phyloP scores from a whole-genome alignment of 1,139 yeast species.

The Yamadazyma sp. region DNA sequence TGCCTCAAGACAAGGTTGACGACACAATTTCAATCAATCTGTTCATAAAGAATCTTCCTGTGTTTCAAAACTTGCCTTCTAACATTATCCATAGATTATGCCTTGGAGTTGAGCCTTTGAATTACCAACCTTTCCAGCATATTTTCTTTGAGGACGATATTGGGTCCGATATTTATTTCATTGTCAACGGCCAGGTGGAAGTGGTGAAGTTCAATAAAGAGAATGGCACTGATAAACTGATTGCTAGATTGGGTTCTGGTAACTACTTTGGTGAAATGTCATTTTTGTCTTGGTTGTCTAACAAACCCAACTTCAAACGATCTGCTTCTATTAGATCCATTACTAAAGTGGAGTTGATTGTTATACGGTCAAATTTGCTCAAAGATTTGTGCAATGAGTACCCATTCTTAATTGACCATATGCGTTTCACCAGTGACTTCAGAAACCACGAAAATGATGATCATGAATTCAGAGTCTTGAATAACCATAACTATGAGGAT shows the following conservation, averaged over 20 bases:
- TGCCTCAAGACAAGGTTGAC: constrained; percentile 26
- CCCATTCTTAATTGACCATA: constrained; percentile 58
- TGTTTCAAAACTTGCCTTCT: constrained; percentile 57
- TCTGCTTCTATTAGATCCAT: constrained; percentile 66
- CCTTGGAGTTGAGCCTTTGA: constrained; percentile 56
- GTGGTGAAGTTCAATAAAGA: constrained; percentile 46
- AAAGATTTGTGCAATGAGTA: constrained; percentile 54
- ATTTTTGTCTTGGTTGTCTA: constrained; percentile 51
- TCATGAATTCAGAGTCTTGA: constrained; percentile 3
- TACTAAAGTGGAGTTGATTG: constrained; percentile 57
- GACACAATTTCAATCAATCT: constrained; percentile 56
- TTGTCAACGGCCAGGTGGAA: constrained; percentile 70
- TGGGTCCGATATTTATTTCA: constrained; percentile 65
- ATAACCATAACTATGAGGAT: constrained; percentile 3
- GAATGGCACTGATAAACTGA: constrained; percentile 16
- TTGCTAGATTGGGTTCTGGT: constrained; percentile 62
- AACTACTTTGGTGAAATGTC: constrained; percentile 79
- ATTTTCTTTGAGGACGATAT: constrained; percentile 58
- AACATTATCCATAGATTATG: constrained; percentile 63
- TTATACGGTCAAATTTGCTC: constrained; percentile 54
- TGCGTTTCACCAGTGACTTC: constrained; percentile 58
- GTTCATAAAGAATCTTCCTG: constrained; percentile 55
- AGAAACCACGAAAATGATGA: constrained; percentile 27
- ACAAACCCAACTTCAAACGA: constrained; percentile 32
- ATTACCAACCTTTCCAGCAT: constrained; percentile 55